These are phyloP conservation scores for Aspergillus glaucus DNA, from an alignment of 2,329 filamentous ascomycete species.

Conservation along the genomic window DNA sequence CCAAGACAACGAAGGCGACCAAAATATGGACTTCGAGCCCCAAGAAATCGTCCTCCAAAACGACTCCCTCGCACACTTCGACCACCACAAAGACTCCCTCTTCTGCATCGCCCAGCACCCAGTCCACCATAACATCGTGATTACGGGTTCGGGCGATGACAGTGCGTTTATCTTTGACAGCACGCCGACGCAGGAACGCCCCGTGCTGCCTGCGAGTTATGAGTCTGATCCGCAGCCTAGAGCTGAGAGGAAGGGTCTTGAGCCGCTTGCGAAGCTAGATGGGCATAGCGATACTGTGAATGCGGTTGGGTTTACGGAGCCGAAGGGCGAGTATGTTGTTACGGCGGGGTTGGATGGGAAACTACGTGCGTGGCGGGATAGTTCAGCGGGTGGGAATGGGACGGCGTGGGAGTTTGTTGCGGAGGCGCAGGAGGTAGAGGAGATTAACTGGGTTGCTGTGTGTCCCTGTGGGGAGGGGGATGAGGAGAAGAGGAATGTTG, in stretches of 20 bases:
- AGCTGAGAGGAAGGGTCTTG: constrained; percentile 55
- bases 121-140: constrained; percentile 65
- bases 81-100: constrained; percentile 81
- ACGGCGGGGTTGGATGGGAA: constrained; percentile 83
- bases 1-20: constrained; percentile 32
- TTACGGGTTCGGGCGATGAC: constrained; percentile 82
- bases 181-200: constrained; percentile 52
- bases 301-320: constrained; percentile 74
- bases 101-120: constrained; percentile 96
- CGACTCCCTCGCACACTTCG: constrained; percentile 90
- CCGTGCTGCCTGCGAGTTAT: constrained; percentile 71
- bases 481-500: constrained; percentile 62
- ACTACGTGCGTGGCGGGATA: constrained; percentile 62
- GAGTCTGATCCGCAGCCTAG: constrained; percentile 58
- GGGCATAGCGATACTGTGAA: constrained; percentile 91
- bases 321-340: constrained; percentile 75
- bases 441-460: constrained; percentile 82
- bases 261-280: constrained; percentile 67
- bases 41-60: constrained; percentile 78
- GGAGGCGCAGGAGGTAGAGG: constrained; percentile 82
- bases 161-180: constrained; percentile 81
- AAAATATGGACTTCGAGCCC: constrained; percentile 43
- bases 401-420: constrained; percentile 61
- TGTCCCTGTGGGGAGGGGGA: constrained; percentile 57
- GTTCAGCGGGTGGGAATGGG: constrained; percentile 41